Evolutionary conservation across 176 grass and related monocot genomes (phyloP), one percentile per base, ranked within the genome.

Genomic region (Oryza nivara): DNA sequence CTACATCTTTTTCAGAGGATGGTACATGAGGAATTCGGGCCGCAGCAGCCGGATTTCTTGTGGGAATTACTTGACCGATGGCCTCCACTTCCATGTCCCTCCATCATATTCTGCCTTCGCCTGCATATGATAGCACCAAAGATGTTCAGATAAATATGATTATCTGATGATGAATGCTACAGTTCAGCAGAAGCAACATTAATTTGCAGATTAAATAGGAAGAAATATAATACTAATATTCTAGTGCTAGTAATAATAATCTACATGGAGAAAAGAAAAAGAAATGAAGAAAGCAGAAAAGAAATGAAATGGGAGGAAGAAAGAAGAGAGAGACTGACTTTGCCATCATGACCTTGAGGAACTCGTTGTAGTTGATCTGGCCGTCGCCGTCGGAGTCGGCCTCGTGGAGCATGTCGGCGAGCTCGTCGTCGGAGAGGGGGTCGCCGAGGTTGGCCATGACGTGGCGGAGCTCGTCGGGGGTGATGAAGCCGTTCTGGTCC

Each of bases 341-440:
- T 73, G 92, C 81, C 69, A 94, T 83, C 95, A 97, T 97, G 86
- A 97, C 77, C 86, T 91, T 97, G 8, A 86, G 86, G 71, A 97
- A 97, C 86, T 97, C 92, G 48, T 74, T 71, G 67, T 97, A 97
- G 86, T 88, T 93, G 90, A 97, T 97, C 84, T 91, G 92, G 0
- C 92, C 92, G 14, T 97, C 92, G 11, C 86, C 90, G 51, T 97
- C 95, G 23, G 38, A 71, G 78, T 97, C 90, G 0, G 92, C 92
- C 80, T 97, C 92, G 40, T 65, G 77, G n/a, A 94, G 82, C 92
- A 97, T 92, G 88, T 91, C 90, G 35, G 73, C 60, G 58, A 97
- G 66, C 86, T 94, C 90, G 0, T 90, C 82, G 17, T 92, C 75
- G n/a, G 88, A 76, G 36, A 97, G 79, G n/a, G 67, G 76, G 76